These are phyloP conservation scores for Plectosphaerella cucumerina DNA, from an alignment of 2,329 filamentous ascomycete genomes.

Conservation along the genomic window DNA sequence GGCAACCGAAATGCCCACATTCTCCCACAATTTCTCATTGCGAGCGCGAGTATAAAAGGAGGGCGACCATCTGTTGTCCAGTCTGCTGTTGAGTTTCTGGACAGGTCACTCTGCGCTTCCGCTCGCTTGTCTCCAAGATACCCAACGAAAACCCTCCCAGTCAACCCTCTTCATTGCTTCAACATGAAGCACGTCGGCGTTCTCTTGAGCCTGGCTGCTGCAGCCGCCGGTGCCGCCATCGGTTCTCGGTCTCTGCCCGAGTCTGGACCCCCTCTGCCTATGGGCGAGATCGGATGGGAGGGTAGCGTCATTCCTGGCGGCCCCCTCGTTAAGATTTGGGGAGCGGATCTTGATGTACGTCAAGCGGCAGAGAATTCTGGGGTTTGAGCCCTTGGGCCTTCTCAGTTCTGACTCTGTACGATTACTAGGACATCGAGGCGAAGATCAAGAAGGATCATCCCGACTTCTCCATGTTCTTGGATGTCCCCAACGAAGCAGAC, in stretches of 20 bases:
- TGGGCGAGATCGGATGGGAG: constrained; percentile 3
- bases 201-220: too few species aligned
- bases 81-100: too few species aligned
- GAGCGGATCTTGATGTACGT: constrained; percentile 1
- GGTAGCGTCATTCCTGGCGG: background rate
- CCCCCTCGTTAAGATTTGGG: constrained; percentile 1
- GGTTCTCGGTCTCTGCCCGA: background rate
- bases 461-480: background rate
- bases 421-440: background rate
- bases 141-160: too few species aligned
- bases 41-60: too few species aligned
- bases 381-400: background rate
- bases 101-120: too few species aligned
- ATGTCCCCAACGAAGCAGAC: background rate
- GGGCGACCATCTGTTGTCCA: too few species aligned
- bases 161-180: too few species aligned
- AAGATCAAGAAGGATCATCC: constrained; percentile 1
- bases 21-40: too few species aligned
- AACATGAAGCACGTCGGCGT: too few species aligned
- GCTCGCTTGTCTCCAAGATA: too few species aligned
- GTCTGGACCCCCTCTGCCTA: background rate
- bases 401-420: too few species aligned
- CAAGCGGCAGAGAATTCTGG: background rate
- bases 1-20: too few species aligned
- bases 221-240: background rate